Base-by-base conservation (phyloP, 306 rosid genomes). In the Cicer pinnatifidum region DNA sequence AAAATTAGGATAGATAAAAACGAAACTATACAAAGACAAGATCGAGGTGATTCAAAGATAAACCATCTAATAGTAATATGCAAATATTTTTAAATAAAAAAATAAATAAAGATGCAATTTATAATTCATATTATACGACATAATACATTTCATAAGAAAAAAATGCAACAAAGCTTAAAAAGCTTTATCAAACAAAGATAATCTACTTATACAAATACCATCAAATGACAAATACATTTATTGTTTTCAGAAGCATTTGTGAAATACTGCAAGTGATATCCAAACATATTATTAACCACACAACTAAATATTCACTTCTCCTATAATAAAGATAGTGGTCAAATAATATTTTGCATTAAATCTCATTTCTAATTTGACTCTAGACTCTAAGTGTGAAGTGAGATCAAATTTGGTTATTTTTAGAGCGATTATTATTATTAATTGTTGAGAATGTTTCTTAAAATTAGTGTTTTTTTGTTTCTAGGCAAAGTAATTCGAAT, bases 331-430 rank as follows among this genome's bases (percentile, higher is more conserved):
- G 80, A 10, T 72, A 82, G 82, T 41, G 45, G 72, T 72, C 58
- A 86, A 89, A 83, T 74, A 89, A 87, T 82, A 66, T 75, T 57
- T 43, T 63, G 82, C 67, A 37, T 58, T 81, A 51, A 46, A 11
- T 41, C 77, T 67, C 50, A 67, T 73, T 59, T 54, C 83, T 78
- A 82, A 89, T 1, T 89, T 92, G 43, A 90, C 92, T 85, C 92
- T 89, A 73, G 96, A 89, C 80, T 89, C 4, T 28, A 28, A 28
- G 4, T 28, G 33, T 28, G 4, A 28, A 28, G 33, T 28, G 4
- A 28, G 3, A 3, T 28, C 33, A 28, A 3, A 28, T 28, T 3
- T 28, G 33, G 33, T 28, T 28, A 28, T 28, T 28, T 28, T 28
- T 28, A 28, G 33, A 3, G 33, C 4, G 33, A 3, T 28, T 28